Conservation (phyloP, 2,329 filamentous ascomycete species). For the Fusarium setosum region DNA sequence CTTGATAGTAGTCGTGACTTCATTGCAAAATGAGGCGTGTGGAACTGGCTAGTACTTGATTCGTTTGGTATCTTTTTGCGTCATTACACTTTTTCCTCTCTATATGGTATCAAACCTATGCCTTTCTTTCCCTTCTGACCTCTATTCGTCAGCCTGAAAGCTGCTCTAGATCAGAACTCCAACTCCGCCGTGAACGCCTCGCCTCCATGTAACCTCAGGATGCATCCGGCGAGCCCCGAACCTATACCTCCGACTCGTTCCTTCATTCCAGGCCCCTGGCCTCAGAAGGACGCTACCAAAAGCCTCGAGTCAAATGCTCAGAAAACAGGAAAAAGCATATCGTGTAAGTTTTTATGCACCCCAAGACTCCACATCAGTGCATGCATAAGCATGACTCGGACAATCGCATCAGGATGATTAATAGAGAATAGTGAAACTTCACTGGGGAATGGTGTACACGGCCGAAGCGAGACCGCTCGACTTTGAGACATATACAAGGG, state of each 20-base stretch:
- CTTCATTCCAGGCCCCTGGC: neutral
- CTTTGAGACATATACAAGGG: constrained; percentile 15
- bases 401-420: neutral
- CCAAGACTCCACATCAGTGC: constrained; percentile 18
- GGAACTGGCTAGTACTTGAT: neutral
- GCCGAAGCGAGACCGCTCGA: constrained; percentile 1
- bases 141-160: constrained; percentile 3
- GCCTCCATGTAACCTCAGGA: constrained; percentile 3
- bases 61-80: neutral
- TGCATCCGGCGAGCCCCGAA: constrained; percentile 4
- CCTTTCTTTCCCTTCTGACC: neutral
- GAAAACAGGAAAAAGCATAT: constrained; percentile 4
- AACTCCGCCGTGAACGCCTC: constrained; percentile 21
- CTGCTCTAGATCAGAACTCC: neutral
- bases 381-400: neutral
- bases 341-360: constrained; percentile 8
- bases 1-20: too few relatives aligned
- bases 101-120: constrained; percentile 20
- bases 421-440: constrained; percentile 4
- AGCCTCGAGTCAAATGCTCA: neutral
- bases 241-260: neutral
- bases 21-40: too few relatives aligned
- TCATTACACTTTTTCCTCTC: constrained; percentile 19
- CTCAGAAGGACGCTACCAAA: neutral
- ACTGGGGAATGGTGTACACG: constrained; percentile 9